Conservation (phyloP, 495 filamentous ascomycete species). For the Lepidopterella palustris region DNA sequence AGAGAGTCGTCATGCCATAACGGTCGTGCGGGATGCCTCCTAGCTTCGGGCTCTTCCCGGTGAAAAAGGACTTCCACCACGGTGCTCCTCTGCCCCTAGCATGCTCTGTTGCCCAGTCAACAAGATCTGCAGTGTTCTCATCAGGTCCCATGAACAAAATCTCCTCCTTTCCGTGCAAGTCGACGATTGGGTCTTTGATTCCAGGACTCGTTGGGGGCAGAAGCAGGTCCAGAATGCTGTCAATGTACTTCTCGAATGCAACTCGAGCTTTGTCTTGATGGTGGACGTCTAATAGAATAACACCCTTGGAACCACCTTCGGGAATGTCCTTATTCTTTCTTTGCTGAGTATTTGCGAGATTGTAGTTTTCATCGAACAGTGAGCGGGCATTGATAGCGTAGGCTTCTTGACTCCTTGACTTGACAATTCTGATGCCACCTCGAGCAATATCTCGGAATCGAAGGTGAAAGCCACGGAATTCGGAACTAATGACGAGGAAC, state of each 20-base stretch:
- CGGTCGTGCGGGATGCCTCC: slow-evolving; percentile 93
- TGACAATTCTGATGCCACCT: slow-evolving; percentile 96
- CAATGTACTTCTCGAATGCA: slow-evolving; percentile 99
- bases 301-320: slow-evolving; percentile 97
- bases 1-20: slow-evolving; percentile 97
- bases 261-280: slow-evolving; percentile 88
- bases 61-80: slow-evolving; percentile 99
- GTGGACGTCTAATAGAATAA: slow-evolving; percentile 85
- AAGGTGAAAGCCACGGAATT: slow-evolving; percentile 94
- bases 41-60: slow-evolving; percentile 90
- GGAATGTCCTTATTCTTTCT: slow-evolving; percentile 99
- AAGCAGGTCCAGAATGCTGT: slow-evolving; percentile 91
- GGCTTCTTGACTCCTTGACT: slow-evolving; percentile 88
- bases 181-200: slow-evolving; percentile 97
- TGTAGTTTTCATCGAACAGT: slow-evolving; percentile 97
- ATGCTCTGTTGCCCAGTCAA: slow-evolving; percentile 97
- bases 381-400: slow-evolving; percentile 94
- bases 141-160: slow-evolving; percentile 98
- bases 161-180: slow-evolving; percentile 87
- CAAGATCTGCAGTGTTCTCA: slow-evolving; percentile 95
- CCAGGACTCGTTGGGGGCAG: slow-evolving; percentile 84
- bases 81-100: slow-evolving; percentile 80
- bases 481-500: slow-evolving; percentile 95
- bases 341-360: slow-evolving; percentile 95
- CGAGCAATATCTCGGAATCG: slow-evolving; percentile 96